Percentiles rank a stretch among this genome's conserved stretches.
These are phyloP conservation scores for Mucor sp. DNA, from an alignment of 371 early-diverging fungal genomes.

Conservation along the genomic window DNA sequence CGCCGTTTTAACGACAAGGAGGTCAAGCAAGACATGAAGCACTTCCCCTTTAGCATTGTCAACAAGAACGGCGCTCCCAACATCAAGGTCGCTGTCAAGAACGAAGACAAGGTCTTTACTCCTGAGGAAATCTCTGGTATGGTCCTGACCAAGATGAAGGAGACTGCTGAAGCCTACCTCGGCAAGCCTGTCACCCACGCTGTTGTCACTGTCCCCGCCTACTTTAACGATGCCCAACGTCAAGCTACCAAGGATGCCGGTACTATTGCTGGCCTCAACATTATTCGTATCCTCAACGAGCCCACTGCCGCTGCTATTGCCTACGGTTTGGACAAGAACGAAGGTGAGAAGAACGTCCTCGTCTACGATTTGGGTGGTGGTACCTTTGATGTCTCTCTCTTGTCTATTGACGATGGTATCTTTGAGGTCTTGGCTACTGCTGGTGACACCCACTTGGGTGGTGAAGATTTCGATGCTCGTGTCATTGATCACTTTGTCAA, in stretches of 20 bases:
- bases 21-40: conserved; percentile 86
- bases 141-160: conserved; percentile 96
- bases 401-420: conserved; percentile 87
- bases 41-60: conserved; percentile 90
- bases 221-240: conserved; percentile 92
- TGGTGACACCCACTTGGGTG: conserved; percentile 95
- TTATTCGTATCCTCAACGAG: conserved; percentile 96
- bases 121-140: conserved; percentile 98
- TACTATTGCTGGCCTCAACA: conserved; percentile 92
- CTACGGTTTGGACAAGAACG: conserved; percentile 88
- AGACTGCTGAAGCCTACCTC: conserved; percentile 80
- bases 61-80: conserved; percentile 80
- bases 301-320: conserved; percentile 99
- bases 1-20: conserved; percentile 83
- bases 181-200: conserved; percentile 83
- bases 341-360: conserved; percentile 82
- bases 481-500: conserved; percentile 81
- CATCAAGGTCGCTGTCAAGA: conserved; percentile 85
- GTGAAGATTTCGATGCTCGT: conserved; percentile 94
- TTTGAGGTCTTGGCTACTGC: conserved; percentile 87
- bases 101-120: conserved; percentile 88
- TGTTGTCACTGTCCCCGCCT: conserved; percentile 81
- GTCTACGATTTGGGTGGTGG: conserved; percentile 99
- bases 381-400: conserved; percentile 92
- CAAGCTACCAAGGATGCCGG: conserved; percentile 99